Conservation (phyloP, 2,329 filamentous ascomycete species). For the Biscogniauxia sp. region DNA sequence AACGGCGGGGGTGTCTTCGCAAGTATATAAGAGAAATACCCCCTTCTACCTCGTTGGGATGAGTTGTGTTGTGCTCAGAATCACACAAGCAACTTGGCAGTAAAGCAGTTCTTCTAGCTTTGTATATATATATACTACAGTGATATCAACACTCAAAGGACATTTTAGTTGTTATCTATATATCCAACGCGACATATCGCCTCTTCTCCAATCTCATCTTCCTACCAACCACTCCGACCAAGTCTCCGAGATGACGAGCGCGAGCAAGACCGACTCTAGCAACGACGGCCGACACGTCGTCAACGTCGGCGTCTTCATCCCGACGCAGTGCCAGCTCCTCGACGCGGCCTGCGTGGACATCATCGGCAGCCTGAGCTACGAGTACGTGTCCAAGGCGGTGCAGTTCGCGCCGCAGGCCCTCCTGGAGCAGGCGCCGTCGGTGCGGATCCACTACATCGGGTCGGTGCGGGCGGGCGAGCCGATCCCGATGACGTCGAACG, state of each 20-base stretch:
- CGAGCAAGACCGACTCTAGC: conserved; percentile 10
- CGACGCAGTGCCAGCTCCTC: conserved; percentile 45
- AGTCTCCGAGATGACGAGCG: conserved; percentile 13
- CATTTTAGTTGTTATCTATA: no score
- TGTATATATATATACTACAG: no score
- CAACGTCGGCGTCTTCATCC: conserved; percentile 51
- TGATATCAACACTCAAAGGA: no score
- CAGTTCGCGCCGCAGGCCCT: conserved; percentile 37
- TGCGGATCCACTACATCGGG: conserved; percentile 47
- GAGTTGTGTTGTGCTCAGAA: no score
- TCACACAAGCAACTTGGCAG: no score
- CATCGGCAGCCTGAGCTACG: conserved; percentile 43
- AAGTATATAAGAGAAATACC: no score
- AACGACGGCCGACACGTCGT: conserved; percentile 26
- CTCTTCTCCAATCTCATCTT: no score
- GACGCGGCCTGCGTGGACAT: conserved; percentile 52
- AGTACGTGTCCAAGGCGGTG: conserved; percentile 39
- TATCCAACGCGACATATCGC: no score
- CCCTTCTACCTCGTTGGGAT: no score
- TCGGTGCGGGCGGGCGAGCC: conserved; percentile 33
- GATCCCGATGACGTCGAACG: conserved; percentile 42
- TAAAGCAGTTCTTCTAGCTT: no score
- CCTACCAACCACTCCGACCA: not conserved
- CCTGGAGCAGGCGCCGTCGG: conserved; percentile 40
- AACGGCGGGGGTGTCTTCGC: no score